Evolutionary conservation across 306 rosid genomes (phyloP).

Genomic region (Cotoneaster glaucophyllus): DNA sequence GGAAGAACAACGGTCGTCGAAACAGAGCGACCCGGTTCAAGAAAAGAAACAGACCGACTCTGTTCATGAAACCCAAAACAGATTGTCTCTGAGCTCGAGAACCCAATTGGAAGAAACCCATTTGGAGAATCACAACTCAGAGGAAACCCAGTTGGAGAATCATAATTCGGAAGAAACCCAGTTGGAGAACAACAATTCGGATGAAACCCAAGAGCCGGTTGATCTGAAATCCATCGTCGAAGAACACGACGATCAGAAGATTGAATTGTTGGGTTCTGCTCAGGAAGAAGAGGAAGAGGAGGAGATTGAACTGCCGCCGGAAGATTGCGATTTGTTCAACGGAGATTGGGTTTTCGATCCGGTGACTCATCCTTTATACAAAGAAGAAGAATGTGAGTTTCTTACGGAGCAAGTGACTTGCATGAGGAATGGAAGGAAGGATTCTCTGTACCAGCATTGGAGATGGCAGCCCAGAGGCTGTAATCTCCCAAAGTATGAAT

Average conservation of each 20-base stretch:
- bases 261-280: slow-evolving; percentile 25
- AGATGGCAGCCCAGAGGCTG: slow-evolving; percentile 93
- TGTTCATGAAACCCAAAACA: slow-evolving; percentile 17
- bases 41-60: slow-evolving; percentile 2
- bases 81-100: slow-evolving; percentile 31
- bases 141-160: slow-evolving; percentile 14
- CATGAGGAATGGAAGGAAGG: slow-evolving; percentile 80
- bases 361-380: slow-evolving; percentile 64
- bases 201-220: slow-evolving; percentile 32
- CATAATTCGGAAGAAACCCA: slow-evolving; percentile 17
- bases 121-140: slow-evolving; percentile 1
- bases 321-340: slow-evolving; percentile 75
- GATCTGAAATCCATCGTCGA: slow-evolving; percentile 19
- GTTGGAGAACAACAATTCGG: slow-evolving; percentile 27
- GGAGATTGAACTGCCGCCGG: slow-evolving; percentile 62
- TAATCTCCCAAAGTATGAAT: slow-evolving; percentile 68
- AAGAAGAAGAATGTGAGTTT: slow-evolving; percentile 82
- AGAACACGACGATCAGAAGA: slow-evolving; percentile 31
- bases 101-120: slow-evolving; percentile 31
- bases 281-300: slow-evolving; percentile 34
- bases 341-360: slow-evolving; percentile 90
- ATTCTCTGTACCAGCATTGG: slow-evolving; percentile 83
- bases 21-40: slow-evolving; percentile 14
- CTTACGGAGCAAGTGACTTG: slow-evolving; percentile 85
- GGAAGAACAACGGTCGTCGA: not conserved